Evolutionary conservation across 2,329 filamentous ascomycete genomes (phyloP).

Genomic region (Neonectria sp.): DNA sequence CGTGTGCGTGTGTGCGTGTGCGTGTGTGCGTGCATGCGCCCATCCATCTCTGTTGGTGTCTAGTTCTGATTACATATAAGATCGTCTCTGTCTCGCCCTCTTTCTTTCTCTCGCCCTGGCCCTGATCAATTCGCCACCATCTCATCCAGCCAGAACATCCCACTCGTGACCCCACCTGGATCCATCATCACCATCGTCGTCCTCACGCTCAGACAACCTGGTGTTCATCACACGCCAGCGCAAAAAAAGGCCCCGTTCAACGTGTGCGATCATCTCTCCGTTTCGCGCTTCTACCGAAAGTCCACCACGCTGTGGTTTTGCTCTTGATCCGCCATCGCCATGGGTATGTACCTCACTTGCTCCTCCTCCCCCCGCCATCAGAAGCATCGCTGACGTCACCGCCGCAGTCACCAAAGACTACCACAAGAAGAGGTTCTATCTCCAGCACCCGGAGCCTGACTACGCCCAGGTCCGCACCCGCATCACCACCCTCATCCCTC

Average conservation of each 20-base stretch:
- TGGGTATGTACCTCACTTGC: constrained; percentile 42
- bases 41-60: constrained; percentile 9
- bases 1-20: constrained; percentile 6
- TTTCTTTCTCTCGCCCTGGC: constrained; percentile 8
- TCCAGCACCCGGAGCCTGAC: constrained; percentile 58
- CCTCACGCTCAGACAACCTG: neutral
- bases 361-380: constrained; percentile 25
- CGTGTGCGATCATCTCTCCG: neutral
- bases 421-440: constrained; percentile 61
- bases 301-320: constrained; percentile 25
- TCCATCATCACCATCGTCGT: constrained; percentile 23
- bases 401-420: constrained; percentile 48
- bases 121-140: constrained; percentile 19
- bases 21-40: constrained; percentile 13
- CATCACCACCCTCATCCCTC: constrained; percentile 58
- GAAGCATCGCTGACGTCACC: constrained; percentile 44
- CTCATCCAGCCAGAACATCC: constrained; percentile 12
- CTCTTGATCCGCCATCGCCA: constrained; percentile 25
- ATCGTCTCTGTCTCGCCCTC: constrained; percentile 33
- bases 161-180: constrained; percentile 34
- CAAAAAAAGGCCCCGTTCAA: neutral
- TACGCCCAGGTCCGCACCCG: constrained; percentile 53
- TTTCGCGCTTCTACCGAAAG: constrained; percentile 20
- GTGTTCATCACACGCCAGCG: neutral
- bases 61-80: constrained; percentile 41